Evolutionary conservation across 108 stramenopile species (phyloP).

Genomic region (Mediolabrus comicus): DNA sequence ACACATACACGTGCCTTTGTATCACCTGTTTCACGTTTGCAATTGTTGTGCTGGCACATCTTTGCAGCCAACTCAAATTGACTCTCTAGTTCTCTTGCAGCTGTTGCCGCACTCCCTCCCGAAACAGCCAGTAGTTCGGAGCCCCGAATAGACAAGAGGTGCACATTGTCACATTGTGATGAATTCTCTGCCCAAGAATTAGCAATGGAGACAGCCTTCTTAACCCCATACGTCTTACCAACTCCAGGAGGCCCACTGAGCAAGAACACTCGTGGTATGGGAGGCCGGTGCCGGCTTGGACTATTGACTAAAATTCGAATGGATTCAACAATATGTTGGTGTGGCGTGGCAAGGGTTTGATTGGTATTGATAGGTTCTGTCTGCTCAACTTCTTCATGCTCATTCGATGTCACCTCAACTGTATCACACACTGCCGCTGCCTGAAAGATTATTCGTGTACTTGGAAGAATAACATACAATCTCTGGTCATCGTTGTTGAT

Average conservation of each 20-base stretch:
- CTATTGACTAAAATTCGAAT: conserved; percentile 10
- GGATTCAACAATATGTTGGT: conserved; percentile 29
- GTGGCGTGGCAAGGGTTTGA: not conserved
- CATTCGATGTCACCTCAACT: not conserved
- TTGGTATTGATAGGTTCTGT: not conserved
- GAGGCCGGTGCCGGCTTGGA: not conserved
- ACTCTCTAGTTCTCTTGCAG: conserved; percentile 32
- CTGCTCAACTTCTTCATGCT: not conserved
- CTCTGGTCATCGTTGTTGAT: not conserved
- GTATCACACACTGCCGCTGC: not conserved
- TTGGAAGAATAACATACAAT: conserved; percentile 35
- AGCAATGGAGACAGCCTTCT: conserved; percentile 20
- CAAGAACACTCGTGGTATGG: conserved; percentile 50
- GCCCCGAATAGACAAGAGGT: conserved; percentile 46
- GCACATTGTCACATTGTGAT: not conserved
- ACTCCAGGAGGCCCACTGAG: conserved; percentile 61
- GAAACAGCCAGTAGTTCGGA: conserved; percentile 40
- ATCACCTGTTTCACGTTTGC: not conserved
- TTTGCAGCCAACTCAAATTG: conserved; percentile 29
- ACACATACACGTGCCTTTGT: conserved; percentile 41
- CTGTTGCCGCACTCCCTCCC: conserved; percentile 28
- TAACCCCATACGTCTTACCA: conserved; percentile 61
- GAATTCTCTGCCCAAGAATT: conserved; percentile 21
- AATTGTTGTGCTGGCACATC: not conserved
- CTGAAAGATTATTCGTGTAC: conserved; percentile 41